Evolutionary conservation across 805 yeast species (phyloP), one percentile per base, ranked within the genome.

Genomic region (Wickerhamiella galacta): DNA sequence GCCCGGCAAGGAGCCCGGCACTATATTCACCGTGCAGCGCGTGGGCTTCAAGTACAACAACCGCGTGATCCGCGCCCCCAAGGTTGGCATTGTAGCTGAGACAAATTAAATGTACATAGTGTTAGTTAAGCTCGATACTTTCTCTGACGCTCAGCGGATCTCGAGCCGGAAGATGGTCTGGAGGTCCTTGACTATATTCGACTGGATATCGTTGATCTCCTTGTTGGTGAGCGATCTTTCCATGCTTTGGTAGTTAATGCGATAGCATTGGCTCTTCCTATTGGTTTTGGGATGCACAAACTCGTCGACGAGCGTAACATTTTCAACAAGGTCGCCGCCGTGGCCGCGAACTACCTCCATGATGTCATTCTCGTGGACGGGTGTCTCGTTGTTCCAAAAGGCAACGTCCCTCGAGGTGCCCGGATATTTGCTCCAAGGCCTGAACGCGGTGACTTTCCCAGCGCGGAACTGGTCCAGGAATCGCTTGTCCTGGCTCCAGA

Each of bases 241-340:
- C 95, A 90, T 85, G 2, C 94, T 78, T 58, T 90, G 96, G 57
- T 82, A 90, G 50, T 77, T 76, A 38, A 90, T 68, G 44, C 98
- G 64, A 64, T 81, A 90, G 58, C 95, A 83, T 46, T 78, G 77
- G 6, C 93, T 77, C 41, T 60, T 68, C 44, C 64, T 68, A 2
- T 75, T 74, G 0, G 83, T 75, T 49, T 81, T 81, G 24, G 93
- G 93, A 53, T 87, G 93, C 10, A 60, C 62, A 48, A 87, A 90
- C 48, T 77, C 77, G 51, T 90, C 98, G 20, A 81, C 49, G 29
- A 78, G 56, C 30, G 64, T 60, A 2, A 90, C 96, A 45, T 73
- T 79, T 54, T 87, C 96, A 0, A 85, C 92, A 37, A 83, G 59
- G 54, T 82, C 93, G 3, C 90, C 92, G 6, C 90, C 94, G 27